Base-by-base conservation (phyloP, 495 filamentous ascomycete species). In the Schizothecium vesticola region DNA sequence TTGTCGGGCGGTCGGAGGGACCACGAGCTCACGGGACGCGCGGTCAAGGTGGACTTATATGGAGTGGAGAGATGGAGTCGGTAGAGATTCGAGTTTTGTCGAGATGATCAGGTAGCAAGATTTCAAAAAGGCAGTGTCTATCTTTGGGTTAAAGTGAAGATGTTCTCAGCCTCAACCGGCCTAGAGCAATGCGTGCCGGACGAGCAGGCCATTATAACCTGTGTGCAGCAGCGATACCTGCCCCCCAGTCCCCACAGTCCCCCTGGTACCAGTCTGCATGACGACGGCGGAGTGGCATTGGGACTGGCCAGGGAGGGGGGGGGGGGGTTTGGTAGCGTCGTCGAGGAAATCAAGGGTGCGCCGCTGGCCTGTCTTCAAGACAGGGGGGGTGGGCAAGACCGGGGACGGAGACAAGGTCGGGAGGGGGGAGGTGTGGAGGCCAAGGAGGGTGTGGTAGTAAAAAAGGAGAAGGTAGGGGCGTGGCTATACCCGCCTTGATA, bases 91-190 rank as follows among this genome's bases (percentile, higher is more conserved):
- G 25, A 56, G 57, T 43, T 43, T 33, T 56, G 61, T 65, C 26
- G 28, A 69, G 65, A 61, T 31, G 70, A 68, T 69, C 65, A 75
- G 75, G 75, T 77, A 75, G 65, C 65, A 71, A 73, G 68, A 73
- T 75, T 70, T 70, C 57, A 6, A 56, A 67, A 24, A 69, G 63
- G 60, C 60, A 58, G 67, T 59, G 69, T 72, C 76, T 78, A 78
- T 76, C 71, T 78, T 78, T 78, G 76, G 76, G 67, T 51, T 51
- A 56, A 69, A 60, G 70, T 68, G 31, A 29, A 71, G 68, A 75
- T 69, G 65, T 26, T 70, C 72, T 75, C 73, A 76, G 76, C 76
- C 76, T 73, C 76, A 75, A 67, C 56, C 66, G 66, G 66, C 67
- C 71, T 58, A 71, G 69, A 71, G 73, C 72, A 73, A 65, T 70